Percentiles rank a stretch among this genome's conserved stretches.
These are phyloP conservation scores for Talaromyces stipitatus DNA, from an alignment of 495 filamentous ascomycete species.

Conservation along the genomic window DNA sequence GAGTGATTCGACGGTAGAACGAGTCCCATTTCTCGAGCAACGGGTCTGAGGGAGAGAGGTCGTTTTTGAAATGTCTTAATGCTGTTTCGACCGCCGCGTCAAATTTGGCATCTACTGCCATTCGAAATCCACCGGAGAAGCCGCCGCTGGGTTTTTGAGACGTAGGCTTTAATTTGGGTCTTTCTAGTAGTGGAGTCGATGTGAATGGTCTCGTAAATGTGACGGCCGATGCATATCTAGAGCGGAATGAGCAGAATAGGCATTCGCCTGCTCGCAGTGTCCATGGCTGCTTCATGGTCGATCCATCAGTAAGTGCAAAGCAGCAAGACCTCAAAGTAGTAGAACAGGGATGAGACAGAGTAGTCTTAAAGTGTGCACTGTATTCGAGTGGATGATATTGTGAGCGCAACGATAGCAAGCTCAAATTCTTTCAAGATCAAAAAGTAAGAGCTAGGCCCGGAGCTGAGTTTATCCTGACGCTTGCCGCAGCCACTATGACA, in stretches of 20 bases:
- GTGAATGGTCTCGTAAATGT: constrained; percentile 21
- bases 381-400: not conserved
- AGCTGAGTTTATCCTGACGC: not conserved
- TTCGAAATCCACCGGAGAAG: not conserved
- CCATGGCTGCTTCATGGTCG: constrained; percentile 25
- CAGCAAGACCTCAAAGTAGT: not conserved
- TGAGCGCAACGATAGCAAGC: not conserved
- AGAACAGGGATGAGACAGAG: not conserved
- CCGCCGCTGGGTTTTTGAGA: not conserved
- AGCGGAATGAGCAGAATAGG: constrained; percentile 26
- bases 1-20: constrained; percentile 29
- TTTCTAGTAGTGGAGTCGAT: constrained; percentile 19
- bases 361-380: not conserved
- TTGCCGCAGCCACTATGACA: not conserved
- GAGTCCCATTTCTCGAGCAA: constrained; percentile 17
- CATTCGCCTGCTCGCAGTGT: constrained; percentile 24
- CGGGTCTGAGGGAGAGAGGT: constrained; percentile 8
- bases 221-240: constrained; percentile 13
- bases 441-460: not conserved
- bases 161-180: constrained; percentile 12
- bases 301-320: not conserved
- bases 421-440: not conserved
- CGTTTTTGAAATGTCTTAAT: constrained; percentile 19
- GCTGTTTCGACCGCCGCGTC: constrained; percentile 16
- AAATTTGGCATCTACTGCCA: constrained; percentile 15